Base-by-base conservation (phyloP, 2,329 filamentous ascomycete genomes). In the Xylaria sp. region DNA sequence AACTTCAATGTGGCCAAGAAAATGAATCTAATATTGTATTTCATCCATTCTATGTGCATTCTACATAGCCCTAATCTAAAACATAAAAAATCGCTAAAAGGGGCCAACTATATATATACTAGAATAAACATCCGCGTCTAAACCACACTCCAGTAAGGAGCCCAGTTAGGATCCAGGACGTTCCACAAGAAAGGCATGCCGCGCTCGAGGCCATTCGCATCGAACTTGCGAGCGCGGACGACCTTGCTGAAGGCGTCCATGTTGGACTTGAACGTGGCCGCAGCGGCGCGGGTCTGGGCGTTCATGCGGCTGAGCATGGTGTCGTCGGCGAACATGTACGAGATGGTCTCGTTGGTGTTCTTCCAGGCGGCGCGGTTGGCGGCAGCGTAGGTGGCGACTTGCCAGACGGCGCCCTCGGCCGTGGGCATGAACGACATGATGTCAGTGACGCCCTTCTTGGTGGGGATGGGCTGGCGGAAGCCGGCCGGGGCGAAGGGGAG, bases 151-250 rank as follows among this genome's bases (percentile, higher is more conserved):
- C 69, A 71, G 55, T 66, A 72, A 34, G 64, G 54, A 12, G 65
- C 67, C 34, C 64, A 64, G 60, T 71, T 63, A 2, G 71, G 69
- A 27, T 72, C 69, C 12, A 72, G 36, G 1, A 70, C 73, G 50
- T 74, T 75, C 78, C 78, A 85, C 1, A 85, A 54, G 68, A 84
- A 85, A 6, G 84, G 84, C 83, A 84, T 84, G 1, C 82, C 83
- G 67, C 81, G 78, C 69, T 78, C 79, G 53, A 85, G 75, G 0
- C 83, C 84, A 4, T 81, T 55, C 2, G 64, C 65, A 67, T 82
- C 82, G 73, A 86, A 85, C 0, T 24, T 68, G n/a, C 82, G 78
- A 5, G 65, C 74, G n/a, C 74, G 74, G 9, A 85, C 74, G 32
- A 75, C 69, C 2, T 73, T 61, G 72, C 83, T 84, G 50, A 84